A percentile compares a stretch with the other conserved stretches of the same genome.
Conservation (phyloP, 371 early-diverging fungal genomes). For the Batrachochytrium dendrobatidis region DNA sequence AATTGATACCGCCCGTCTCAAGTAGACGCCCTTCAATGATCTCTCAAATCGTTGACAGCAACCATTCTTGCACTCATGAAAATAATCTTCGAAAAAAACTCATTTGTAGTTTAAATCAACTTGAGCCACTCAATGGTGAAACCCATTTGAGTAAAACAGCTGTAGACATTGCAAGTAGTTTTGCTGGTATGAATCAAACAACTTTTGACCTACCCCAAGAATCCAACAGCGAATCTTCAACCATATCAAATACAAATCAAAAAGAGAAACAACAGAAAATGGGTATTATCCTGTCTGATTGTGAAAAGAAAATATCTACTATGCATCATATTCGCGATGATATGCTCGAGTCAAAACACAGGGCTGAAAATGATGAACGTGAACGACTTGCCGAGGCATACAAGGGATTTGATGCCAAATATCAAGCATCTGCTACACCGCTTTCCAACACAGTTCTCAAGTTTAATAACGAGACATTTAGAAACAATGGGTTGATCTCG, state of each 20-base stretch:
- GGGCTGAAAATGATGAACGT: neutral
- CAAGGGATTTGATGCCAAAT: neutral
- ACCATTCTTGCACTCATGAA: neutral
- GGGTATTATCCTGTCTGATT: neutral
- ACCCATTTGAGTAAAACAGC: neutral
- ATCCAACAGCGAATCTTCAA: neutral
- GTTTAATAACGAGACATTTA: neutral
- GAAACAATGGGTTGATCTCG: neutral
- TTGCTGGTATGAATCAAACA: too few species aligned
- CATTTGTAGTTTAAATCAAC: neutral
- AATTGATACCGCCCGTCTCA: neutral
- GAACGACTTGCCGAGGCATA: neutral
- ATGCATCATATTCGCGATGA: neutral
- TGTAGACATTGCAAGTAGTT: neutral
- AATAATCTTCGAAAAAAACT: neutral
- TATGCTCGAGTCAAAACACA: neutral
- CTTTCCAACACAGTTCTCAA: neutral
- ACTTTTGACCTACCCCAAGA: too few species aligned
- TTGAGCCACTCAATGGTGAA: neutral
- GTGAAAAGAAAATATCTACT: neutral
- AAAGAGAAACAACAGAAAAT: neutral
- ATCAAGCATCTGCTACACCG: neutral
- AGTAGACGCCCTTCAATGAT: too few species aligned
- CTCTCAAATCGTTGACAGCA: neutral
- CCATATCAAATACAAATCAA: neutral